Evolutionary conservation across 2,329 filamentous ascomycete species (phyloP), one percentile per base, ranked within the genome.

Genomic region (Emericellopsis atlantica): DNA sequence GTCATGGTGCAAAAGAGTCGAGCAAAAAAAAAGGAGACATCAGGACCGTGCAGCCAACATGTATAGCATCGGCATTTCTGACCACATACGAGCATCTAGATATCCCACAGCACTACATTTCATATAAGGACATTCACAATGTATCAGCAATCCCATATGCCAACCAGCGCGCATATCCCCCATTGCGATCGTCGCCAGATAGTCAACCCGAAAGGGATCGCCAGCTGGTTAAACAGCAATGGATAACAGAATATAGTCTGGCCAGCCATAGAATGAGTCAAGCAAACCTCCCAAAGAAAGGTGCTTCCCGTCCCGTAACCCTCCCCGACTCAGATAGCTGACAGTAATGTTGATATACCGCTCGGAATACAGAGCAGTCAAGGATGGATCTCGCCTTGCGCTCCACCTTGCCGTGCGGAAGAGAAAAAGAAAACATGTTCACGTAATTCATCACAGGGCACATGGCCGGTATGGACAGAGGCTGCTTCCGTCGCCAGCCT

Each of bases 361-460:
- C 77, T 79, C 76, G 74, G 76, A 81, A 81, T 81, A 81, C 77
- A 81, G 74, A 80, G 76, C 71, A 68, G 64, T 70, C 76, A 81
- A 81, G 77, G 77, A 81, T 76, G 65, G 66, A 58, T 77, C 77
- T 81, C 75, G 74, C 77, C 77, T 81, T 81, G 76, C 74, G 75
- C 77, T 81, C 76, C 77, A 81, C 77, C 77, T 76, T 70, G 75
- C 75, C 76, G 74, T 77, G 77, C 77, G 77, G 74, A 74, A 23
- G 22, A 29, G 8, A 12, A 16, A 2, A 12, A 16, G 1, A 12
- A 39, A 21, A 21, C 18, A 21, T 21, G 15, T n/a, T 39, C 37
- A 39, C 37, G 6, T 12, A 29, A 9, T 29, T 29, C 26, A 29
- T 29, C 26, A 29, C 9, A 6, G 26, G 26, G 12, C 12, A 9